A percentile compares a stretch with the other conserved stretches of the same genome.
phyloP scores from a whole-genome alignment of 1,139 yeast genomes.

The Yamadazyma atlantica region DNA sequence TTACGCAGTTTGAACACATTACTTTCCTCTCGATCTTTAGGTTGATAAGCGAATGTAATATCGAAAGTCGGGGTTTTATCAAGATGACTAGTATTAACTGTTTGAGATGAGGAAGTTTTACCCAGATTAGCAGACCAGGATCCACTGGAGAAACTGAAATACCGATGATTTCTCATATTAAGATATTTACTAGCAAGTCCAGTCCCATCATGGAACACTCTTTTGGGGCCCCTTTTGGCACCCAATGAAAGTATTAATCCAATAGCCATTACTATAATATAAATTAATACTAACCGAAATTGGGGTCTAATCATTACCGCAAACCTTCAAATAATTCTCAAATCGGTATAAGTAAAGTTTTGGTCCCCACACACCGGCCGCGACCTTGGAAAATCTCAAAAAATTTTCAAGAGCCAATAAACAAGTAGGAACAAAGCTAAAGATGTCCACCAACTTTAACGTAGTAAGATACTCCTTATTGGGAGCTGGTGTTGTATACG shows the following conservation, averaged over 20 bases:
- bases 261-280: conserved; percentile 22
- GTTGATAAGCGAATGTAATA: conserved; percentile 69
- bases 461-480: conserved; percentile 92
- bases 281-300: conserved; percentile 11
- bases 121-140: conserved; percentile 19
- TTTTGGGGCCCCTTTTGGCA: conserved; percentile 21
- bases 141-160: conserved; percentile 21
- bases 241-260: conserved; percentile 31
- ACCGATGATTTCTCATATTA: conserved; percentile 8
- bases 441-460: conserved; percentile 38
- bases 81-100: conserved; percentile 16
- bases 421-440: conserved; percentile 12
- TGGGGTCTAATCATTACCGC: conserved; percentile 2
- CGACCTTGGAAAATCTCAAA: conserved; percentile 5
- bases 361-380: conserved; percentile 6
- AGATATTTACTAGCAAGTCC: conserved; percentile 7
- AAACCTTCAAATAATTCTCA: neutral
- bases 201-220: conserved; percentile 3
- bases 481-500: conserved; percentile 87
- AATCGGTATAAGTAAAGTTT: neutral
- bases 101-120: conserved; percentile 12
- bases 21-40: conserved; percentile 59
- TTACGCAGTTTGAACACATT: conserved; percentile 39
- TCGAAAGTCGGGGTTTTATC: conserved; percentile 34
- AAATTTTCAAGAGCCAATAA: conserved; percentile 6